Percentiles rank a stretch among this genome's conserved stretches.
Evolutionary conservation across 768 basidiomycete genomes (phyloP).

Genomic region (Asterophora lycoperdoides): DNA sequence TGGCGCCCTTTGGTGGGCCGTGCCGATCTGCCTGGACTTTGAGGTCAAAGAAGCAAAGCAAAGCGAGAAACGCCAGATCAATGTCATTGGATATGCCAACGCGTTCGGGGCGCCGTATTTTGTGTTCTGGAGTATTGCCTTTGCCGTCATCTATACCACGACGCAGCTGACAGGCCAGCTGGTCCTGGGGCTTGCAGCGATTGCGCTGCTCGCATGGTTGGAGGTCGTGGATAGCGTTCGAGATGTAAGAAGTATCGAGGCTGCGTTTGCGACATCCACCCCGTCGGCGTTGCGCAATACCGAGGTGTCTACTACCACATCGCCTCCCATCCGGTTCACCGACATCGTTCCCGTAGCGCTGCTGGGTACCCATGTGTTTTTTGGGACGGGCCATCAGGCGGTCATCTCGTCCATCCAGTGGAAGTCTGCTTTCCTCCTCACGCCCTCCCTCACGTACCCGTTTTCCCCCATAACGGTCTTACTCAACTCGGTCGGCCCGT

Average conservation of each 20-base stretch:
- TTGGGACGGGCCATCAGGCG: conserved; percentile 89
- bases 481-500: conserved; percentile 74
- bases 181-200: conserved; percentile 55
- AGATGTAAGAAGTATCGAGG: conserved; percentile 56
- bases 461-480: conserved; percentile 70
- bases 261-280: conserved; percentile 44
- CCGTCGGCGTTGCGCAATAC: conserved; percentile 41
- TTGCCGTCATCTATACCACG: conserved; percentile 59
- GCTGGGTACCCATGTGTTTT: conserved; percentile 74
- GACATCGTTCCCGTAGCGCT: conserved; percentile 75
- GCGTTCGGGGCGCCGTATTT: conserved; percentile 86
- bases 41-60: conserved; percentile 25
- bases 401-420: conserved; percentile 89
- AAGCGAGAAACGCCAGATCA: conserved; percentile 39
- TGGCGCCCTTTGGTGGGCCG: conserved; percentile 61
- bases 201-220: conserved; percentile 70
- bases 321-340: conserved; percentile 47
- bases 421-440: conserved; percentile 89
- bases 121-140: conserved; percentile 68
- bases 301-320: conserved; percentile 23
- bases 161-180: conserved; percentile 84
- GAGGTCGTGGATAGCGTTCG: conserved; percentile 81
- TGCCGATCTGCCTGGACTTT: conserved; percentile 74
- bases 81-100: conserved; percentile 83
- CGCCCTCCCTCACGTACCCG: conserved; percentile 62